phyloP scores from a whole-genome alignment of 495 filamentous ascomycete genomes.

The Lophium mytilinum region DNA sequence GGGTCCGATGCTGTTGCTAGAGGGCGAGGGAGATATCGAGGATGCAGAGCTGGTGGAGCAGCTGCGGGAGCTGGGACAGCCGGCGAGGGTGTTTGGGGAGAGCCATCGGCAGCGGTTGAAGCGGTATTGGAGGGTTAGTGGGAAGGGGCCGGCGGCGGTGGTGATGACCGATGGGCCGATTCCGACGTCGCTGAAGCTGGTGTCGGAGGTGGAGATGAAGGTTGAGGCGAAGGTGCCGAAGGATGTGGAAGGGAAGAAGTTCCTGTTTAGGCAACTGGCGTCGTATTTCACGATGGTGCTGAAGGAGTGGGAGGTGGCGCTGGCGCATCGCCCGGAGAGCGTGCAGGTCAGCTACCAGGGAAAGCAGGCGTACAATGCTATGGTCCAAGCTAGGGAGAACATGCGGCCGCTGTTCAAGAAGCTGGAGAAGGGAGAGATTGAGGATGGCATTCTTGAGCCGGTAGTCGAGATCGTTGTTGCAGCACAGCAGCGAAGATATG shows the following conservation, averaged over 20 bases:
- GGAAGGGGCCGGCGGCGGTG: slow-evolving; percentile 45
- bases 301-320: slow-evolving; percentile 72
- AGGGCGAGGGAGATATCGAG: slow-evolving; percentile 56
- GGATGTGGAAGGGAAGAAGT: slow-evolving; percentile 43
- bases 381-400: slow-evolving; percentile 74
- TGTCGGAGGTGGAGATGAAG: slow-evolving; percentile 83
- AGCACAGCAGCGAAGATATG: slow-evolving; percentile 82
- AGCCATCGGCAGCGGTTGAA: slow-evolving; percentile 57
- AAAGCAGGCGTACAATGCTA: slow-evolving; percentile 65
- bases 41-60: slow-evolving; percentile 61
- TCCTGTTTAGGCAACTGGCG: slow-evolving; percentile 77
- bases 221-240: slow-evolving; percentile 52
- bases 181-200: slow-evolving; percentile 62
- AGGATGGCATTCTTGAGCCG: slow-evolving; percentile 69
- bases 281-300: slow-evolving; percentile 93
- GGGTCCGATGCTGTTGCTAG: slow-evolving; percentile 34
- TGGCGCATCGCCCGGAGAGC: slow-evolving; percentile 55
- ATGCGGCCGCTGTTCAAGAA: slow-evolving; percentile 86
- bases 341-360: slow-evolving; percentile 68
- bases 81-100: slow-evolving; percentile 75
- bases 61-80: slow-evolving; percentile 64
- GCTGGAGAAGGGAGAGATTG: slow-evolving; percentile 71
- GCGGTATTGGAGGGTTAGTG: slow-evolving; percentile 56
- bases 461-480: slow-evolving; percentile 90
- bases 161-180: slow-evolving; percentile 44